These are phyloP conservation scores for Diaporthe australafricana DNA, from an alignment of 2,329 filamentous ascomycete genomes.

Conservation along the genomic window DNA sequence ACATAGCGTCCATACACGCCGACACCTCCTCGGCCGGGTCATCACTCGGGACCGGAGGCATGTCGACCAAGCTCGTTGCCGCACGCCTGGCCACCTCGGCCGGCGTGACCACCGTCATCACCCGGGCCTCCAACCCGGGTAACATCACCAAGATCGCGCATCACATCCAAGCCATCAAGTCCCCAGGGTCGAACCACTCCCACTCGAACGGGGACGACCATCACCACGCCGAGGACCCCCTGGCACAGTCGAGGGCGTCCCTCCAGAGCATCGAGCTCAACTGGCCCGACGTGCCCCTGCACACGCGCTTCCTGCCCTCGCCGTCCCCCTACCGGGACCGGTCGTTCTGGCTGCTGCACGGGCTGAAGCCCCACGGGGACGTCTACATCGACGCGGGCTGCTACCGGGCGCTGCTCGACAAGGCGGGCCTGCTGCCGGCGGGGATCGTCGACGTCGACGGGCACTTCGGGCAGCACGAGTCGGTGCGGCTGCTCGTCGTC, in stretches of 20 bases:
- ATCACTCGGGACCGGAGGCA: slow-evolving; percentile 90
- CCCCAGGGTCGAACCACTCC: slow-evolving; percentile 46
- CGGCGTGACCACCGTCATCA: slow-evolving; percentile 96
- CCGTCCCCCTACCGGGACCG: slow-evolving; percentile 88
- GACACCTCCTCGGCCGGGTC: slow-evolving; percentile 94
- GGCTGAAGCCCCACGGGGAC: slow-evolving; percentile 88
- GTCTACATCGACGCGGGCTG: slow-evolving; percentile 95
- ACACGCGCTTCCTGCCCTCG: slow-evolving; percentile 93
- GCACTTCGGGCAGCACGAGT: slow-evolving; percentile 90
- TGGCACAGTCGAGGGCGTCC: slow-evolving; percentile 57
- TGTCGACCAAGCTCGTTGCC: slow-evolving; percentile 97
- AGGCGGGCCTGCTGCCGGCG: slow-evolving; percentile 88
- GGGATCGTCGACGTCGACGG: slow-evolving; percentile 94
- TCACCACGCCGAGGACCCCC: slow-evolving; percentile 46
- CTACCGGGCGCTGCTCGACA: slow-evolving; percentile 80
- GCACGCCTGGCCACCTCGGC: slow-evolving; percentile 92
- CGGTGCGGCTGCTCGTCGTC: slow-evolving; percentile 86
- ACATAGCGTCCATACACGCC: slow-evolving; percentile 84
- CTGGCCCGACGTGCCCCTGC: slow-evolving; percentile 71
- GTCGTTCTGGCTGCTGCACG: slow-evolving; percentile 97
- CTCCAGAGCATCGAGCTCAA: slow-evolving; percentile 48
- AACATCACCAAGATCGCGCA: slow-evolving; percentile 90
- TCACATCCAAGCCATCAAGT: slow-evolving; percentile 76
- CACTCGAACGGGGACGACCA: slow-evolving; percentile 44
- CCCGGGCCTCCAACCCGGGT: slow-evolving; percentile 89